phyloP scores from a whole-genome alignment of 2,329 filamentous ascomycete genomes.

The Sporothrix variecibatus region DNA sequence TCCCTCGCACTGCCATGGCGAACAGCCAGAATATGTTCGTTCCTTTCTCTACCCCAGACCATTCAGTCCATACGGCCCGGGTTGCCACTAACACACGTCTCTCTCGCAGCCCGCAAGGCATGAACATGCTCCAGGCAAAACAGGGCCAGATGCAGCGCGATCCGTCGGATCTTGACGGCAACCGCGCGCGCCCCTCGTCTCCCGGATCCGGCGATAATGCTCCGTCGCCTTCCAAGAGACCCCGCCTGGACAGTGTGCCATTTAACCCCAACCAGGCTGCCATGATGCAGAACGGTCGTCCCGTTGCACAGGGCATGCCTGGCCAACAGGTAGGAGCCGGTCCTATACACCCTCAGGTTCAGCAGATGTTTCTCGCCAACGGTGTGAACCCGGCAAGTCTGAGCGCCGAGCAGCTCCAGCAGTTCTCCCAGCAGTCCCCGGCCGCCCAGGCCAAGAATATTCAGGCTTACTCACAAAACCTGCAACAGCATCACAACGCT shows the following conservation, averaged over 20 bases:
- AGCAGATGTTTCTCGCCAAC: slow-evolving; percentile 65
- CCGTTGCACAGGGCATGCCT: slow-evolving; percentile 67
- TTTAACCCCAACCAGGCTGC: slow-evolving; percentile 71
- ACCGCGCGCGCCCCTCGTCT: slow-evolving; percentile 76
- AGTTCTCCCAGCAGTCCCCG: slow-evolving; percentile 55
- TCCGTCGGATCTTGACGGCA: slow-evolving; percentile 82
- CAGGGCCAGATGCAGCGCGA: slow-evolving; percentile 78
- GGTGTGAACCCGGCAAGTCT: slow-evolving; percentile 76
- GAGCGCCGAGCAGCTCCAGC: slow-evolving; percentile 74
- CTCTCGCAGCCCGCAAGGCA: slow-evolving; percentile 61
- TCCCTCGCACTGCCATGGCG: slow-evolving; percentile 75
- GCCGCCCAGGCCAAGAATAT: slow-evolving; percentile 78
- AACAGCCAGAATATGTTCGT: slow-evolving; percentile 74
- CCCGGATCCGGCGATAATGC: slow-evolving; percentile 83
- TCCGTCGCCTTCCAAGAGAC: slow-evolving; percentile 88
- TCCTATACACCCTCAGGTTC: slow-evolving; percentile 52
- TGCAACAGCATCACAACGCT: slow-evolving; percentile 78
- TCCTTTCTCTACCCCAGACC: background rate
- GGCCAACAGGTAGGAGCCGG: slow-evolving; percentile 65
- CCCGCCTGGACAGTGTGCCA: slow-evolving; percentile 72
- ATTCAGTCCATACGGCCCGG: background rate
- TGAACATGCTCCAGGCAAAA: slow-evolving; percentile 73
- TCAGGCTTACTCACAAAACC: slow-evolving; percentile 81
- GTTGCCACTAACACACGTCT: background rate
- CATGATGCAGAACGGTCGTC: slow-evolving; percentile 75